phyloP scores from a whole-genome alignment of 495 filamentous ascomycete species.

The Hamigera avellanea region DNA sequence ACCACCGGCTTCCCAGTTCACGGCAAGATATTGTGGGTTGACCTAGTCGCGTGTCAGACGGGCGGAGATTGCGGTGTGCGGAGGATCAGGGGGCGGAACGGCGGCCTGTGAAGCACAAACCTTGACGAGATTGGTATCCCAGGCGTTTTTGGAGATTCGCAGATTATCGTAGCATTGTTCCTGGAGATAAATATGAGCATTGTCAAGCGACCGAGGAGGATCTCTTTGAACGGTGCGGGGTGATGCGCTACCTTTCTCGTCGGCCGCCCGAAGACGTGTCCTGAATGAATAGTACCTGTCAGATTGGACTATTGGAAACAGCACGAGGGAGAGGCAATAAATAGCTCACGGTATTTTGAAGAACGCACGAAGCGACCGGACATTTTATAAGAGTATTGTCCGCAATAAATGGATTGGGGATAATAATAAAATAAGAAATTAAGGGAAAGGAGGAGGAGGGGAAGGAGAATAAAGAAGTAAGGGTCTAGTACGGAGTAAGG shows the following conservation, averaged over 20 bases:
- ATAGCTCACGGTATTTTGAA: constrained; percentile 89
- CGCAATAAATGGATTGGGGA: neutral
- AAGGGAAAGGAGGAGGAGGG: constrained; percentile 7
- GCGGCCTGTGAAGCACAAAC: constrained; percentile 29
- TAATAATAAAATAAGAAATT: constrained; percentile 3
- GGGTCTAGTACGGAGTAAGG: neutral
- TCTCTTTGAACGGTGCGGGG: too few species aligned
- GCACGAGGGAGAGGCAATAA: constrained; percentile 2
- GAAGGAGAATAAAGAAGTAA: neutral
- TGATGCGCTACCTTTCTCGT: constrained; percentile 67
- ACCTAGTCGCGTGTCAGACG: constrained; percentile 44
- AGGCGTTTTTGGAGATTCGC: constrained; percentile 88
- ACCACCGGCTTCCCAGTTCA: constrained; percentile 97
- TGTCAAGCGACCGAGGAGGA: too few species aligned
- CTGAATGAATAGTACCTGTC: constrained; percentile 27
- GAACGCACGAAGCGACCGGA: constrained; percentile 94
- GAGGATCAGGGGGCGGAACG: constrained; percentile 17
- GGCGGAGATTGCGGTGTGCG: constrained; percentile 2
- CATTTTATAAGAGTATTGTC: constrained; percentile 40
- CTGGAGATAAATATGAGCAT: too few species aligned
- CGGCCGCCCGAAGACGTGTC: constrained; percentile 93
- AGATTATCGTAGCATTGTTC: constrained; percentile 97
- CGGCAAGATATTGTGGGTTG: constrained; percentile 89
- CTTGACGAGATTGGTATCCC: constrained; percentile 98
- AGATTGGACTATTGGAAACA: neutral